Percentiles rank a stretch among this genome's conserved stretches.
These are phyloP conservation scores for Maudiozyma serrabonitensis DNA, from an alignment of 805 yeast species.

Conservation along the genomic window DNA sequence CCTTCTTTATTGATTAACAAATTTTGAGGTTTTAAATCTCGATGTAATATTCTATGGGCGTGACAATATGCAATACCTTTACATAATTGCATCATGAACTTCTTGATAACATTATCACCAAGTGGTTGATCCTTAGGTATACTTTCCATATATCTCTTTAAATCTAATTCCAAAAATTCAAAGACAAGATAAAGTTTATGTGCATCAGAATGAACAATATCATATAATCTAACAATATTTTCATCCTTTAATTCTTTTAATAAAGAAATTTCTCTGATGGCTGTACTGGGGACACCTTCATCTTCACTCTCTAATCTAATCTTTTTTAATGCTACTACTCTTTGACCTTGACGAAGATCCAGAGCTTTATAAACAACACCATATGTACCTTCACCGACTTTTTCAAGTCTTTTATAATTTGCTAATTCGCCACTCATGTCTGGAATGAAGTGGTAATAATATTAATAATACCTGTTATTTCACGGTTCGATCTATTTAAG, in stretches of 20 bases:
- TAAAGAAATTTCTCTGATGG: conserved; percentile 89
- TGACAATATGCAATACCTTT: conserved; percentile 71
- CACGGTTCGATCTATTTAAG: too few species aligned
- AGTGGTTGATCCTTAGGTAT: conserved; percentile 81
- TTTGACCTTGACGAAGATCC: conserved; percentile 76
- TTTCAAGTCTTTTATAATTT: conserved; percentile 88
- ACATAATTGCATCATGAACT: conserved; percentile 88
- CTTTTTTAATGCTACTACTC: conserved; percentile 86
- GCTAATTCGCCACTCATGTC: conserved; percentile 70
- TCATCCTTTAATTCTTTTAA: conserved; percentile 92
- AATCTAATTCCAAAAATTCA: conserved; percentile 87
- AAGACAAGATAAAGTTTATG: conserved; percentile 89
- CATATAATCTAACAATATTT: conserved; percentile 84
- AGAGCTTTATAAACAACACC: conserved; percentile 96
- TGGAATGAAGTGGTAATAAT: not conserved
- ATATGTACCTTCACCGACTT: conserved; percentile 95
- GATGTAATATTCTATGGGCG: conserved; percentile 54
- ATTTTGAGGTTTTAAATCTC: conserved; percentile 91
- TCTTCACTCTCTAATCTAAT: conserved; percentile 85
- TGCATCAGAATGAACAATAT: conserved; percentile 86
- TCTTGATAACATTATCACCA: conserved; percentile 74
- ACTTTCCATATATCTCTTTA: conserved; percentile 88
- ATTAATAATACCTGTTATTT: too few species aligned
- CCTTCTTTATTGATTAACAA: conserved; percentile 83
- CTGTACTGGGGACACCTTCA: conserved; percentile 98